Base-by-base conservation (phyloP, 306 rosid genomes). In the Betula pendula region DNA sequence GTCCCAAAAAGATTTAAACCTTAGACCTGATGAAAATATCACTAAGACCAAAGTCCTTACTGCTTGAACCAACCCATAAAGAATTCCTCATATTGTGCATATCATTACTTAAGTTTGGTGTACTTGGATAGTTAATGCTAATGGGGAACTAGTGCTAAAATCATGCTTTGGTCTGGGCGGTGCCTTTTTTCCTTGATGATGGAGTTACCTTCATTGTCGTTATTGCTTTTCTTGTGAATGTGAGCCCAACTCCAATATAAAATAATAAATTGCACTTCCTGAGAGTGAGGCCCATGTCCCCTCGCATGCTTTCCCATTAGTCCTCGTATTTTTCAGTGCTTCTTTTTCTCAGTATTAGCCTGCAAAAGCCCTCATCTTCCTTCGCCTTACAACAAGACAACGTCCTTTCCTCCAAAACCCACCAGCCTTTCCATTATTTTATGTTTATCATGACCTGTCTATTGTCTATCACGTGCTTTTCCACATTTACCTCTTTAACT, bases 311-410 rank as follows among this genome's bases (percentile, higher is more conserved):
- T 83, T 72, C 48, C 48, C 33, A 29, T 29, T 29, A 29, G 33
- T 29, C 33, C 33, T 29, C 79, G 82, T 85, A 79, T 79, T 81
- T 81, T 85, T 83, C 81, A 83, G 85, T 80, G 89, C 83, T 68
- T 14, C 56, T 85, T 79, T 79, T 59, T 67, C 58, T 47, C 50
- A 80, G 35, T 51, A 77, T 42, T 73, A 71, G 84, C 59, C 80
- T 84, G 81, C 71, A 77, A 74, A 84, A 81, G 85, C 42, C 40
- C 6, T 6, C 6, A 6, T 1, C 40, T 35, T 31, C 35, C 35
- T 31, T 31, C 42, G 80, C 68, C 71, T 77, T 56, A 84, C 82
- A 83, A 86, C 55, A 87, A 89, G 90, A 89, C 93, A 84, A 81
- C 66, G 15, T 76, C 79, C 73, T 63, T 83, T 77, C 81, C 78